A percentile compares a stretch with the other conserved stretches of the same genome.
phyloP scores from a whole-genome alignment of 164 flowering plant genomes.

The Nelumbo lutea region DNA sequence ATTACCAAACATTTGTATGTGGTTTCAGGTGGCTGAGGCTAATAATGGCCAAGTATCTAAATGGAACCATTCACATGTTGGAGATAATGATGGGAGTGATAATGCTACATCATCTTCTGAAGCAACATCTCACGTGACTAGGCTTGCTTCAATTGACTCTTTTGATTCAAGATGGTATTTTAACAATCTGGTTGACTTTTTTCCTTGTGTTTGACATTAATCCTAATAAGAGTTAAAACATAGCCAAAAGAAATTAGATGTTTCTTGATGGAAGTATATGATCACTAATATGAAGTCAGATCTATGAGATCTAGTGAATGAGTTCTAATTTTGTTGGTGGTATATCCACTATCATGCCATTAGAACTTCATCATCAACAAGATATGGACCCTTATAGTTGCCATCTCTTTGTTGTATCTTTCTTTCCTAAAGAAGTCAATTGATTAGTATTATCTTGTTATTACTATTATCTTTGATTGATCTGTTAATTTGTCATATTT shows the following conservation, averaged over 20 bases:
- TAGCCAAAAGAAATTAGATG: background rate
- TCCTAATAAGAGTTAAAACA: background rate
- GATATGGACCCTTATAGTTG: too few species aligned
- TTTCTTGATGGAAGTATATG: background rate
- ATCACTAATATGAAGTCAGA: too few species aligned
- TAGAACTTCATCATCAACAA: too few species aligned
- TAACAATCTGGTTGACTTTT: background rate
- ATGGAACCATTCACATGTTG: constrained; percentile 76
- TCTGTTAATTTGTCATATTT: constrained; percentile 3
- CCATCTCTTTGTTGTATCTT: too few species aligned
- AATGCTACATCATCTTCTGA: constrained; percentile 65
- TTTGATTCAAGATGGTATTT: constrained; percentile 94
- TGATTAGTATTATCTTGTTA: too few species aligned
- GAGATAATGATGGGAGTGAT: constrained; percentile 57
- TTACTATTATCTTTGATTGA: too few species aligned
- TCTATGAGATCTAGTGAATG: too few species aligned
- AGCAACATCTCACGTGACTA: constrained; percentile 48
- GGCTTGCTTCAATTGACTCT: constrained; percentile 96
- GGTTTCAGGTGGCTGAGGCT: constrained; percentile 33
- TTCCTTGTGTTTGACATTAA: background rate
- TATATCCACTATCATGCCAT: too few species aligned
- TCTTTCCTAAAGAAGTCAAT: too few species aligned
- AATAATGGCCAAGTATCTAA: constrained; percentile 50
- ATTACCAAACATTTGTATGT: constrained; percentile 4
- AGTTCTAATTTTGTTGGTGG: too few species aligned